These are phyloP conservation scores for Bruguiera hainesii DNA, from an alignment of 441 rosid species.

Conservation along the genomic window DNA sequence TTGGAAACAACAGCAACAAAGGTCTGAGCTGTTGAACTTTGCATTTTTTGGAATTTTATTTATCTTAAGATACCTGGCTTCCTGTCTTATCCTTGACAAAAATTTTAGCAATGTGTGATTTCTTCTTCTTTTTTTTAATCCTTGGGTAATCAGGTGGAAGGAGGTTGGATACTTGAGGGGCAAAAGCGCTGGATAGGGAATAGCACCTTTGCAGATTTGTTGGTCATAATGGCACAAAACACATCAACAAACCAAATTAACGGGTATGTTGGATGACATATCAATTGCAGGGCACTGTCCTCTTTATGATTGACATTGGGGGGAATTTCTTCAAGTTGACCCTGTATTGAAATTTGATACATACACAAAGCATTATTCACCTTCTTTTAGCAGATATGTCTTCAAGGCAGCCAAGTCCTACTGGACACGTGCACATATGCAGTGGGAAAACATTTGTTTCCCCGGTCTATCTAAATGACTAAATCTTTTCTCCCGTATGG, in stretches of 20 bases:
- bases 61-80: background rate
- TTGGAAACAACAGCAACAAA: slow-evolving; percentile 73
- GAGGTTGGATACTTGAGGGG: slow-evolving; percentile 92
- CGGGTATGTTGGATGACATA: slow-evolving; percentile 46
- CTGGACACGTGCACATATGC: too few species aligned
- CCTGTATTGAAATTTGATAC: too few species aligned
- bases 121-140: background rate
- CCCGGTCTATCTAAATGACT: background rate
- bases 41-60: slow-evolving; percentile 5
- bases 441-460: too few species aligned
- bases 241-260: slow-evolving; percentile 73
- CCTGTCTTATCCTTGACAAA: background rate
- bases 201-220: slow-evolving; percentile 85
- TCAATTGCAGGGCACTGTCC: too few species aligned
- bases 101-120: background rate
- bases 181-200: slow-evolving; percentile 99
- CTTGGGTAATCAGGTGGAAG: slow-evolving; percentile 51
- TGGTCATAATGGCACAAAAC: slow-evolving; percentile 79
- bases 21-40: slow-evolving; percentile 34
- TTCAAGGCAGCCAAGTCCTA: too few species aligned
- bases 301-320: too few species aligned
- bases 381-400: too few species aligned
- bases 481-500: too few species aligned
- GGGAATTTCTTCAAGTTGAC: too few species aligned
- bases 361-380: too few species aligned